Evolutionary conservation across 2,329 filamentous ascomycete species (phyloP), one percentile per base, ranked within the genome.

Genomic region (Trichoderma afroharzianum): DNA sequence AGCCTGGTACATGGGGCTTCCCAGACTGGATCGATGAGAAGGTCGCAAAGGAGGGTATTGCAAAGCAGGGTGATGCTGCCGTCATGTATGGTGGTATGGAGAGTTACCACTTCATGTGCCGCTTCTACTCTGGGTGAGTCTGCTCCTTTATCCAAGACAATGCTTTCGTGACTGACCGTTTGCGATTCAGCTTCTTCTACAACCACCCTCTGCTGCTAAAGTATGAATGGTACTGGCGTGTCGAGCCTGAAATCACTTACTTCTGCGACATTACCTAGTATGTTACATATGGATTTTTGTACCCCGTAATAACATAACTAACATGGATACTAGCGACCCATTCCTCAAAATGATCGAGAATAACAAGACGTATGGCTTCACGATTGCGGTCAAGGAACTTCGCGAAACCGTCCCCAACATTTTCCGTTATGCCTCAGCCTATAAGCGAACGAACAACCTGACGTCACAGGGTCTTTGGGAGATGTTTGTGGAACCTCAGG

Each of bases 61-160:
- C 93, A 68, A 97, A 98, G 84, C 96, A 99, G 82, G 96, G 96
- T 75, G 96, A 99, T 81, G 91, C 91, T 64, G 96, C 96, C 61
- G 97, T 99, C 85, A 99, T 99, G 96, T 99, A 98, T 80, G 96
- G 96, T 81, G 96, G 96, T 61, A 92, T 99, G 87, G 96, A 98
- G 82, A 98, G 95, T 83, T 99, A 99, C 80, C 96, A 99, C 79
- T 92, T 97, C 83, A 99, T 99, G 96, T 99, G 96, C 81, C 90
- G 96, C 76, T 99, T 99, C 86, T 99, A 99, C 84, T 99, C 96
- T 74, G 96, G 95, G 92, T 96, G 85, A 78, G 47, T 24, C 47
- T 24, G 90, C 83, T 62, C 9, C 4, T 30, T 26, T 18, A 53
- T 30, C n/a, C 59, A 33, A 30, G 11, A 14, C 21, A 15, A 30